phyloP scores from a whole-genome alignment of 192 early-diverging fungal genomes.

The Coemansia interrupta region DNA sequence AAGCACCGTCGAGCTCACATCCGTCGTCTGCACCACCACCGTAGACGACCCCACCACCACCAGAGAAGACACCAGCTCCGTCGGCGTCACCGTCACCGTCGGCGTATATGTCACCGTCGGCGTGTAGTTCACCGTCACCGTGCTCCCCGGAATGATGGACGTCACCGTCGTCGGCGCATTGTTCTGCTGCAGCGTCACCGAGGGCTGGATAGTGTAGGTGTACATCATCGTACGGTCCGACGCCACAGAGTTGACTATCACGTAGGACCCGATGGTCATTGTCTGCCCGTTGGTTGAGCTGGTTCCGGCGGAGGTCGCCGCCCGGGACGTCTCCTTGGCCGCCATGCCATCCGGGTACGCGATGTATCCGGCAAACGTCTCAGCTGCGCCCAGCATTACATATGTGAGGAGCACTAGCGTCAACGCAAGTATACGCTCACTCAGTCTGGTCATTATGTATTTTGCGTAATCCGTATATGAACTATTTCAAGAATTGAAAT shows the following conservation, averaged over 20 bases:
- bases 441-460: too few species aligned
- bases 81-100: neutral
- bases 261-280: too few species aligned
- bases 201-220: neutral
- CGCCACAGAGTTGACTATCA: too few species aligned
- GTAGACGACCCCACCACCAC: neutral
- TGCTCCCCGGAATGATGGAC: too few species aligned
- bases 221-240: neutral
- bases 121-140: too few species aligned
- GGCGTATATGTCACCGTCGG: neutral
- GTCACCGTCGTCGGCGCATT: too few species aligned
- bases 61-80: too few species aligned
- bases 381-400: too few species aligned
- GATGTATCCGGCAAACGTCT: neutral
- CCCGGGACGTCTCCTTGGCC: constrained; percentile 14
- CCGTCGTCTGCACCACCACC: neutral
- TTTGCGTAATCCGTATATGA: too few species aligned
- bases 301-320: neutral
- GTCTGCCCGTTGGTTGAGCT: neutral
- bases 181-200: neutral
- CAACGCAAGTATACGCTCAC: too few species aligned
- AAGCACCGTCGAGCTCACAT: neutral
- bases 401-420: too few species aligned
- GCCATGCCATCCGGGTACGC: constrained; percentile 13
- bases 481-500: too few species aligned